Base-by-base conservation (phyloP, 176 grass and related monocot genomes). In the Coix lacrymajobi region DNA sequence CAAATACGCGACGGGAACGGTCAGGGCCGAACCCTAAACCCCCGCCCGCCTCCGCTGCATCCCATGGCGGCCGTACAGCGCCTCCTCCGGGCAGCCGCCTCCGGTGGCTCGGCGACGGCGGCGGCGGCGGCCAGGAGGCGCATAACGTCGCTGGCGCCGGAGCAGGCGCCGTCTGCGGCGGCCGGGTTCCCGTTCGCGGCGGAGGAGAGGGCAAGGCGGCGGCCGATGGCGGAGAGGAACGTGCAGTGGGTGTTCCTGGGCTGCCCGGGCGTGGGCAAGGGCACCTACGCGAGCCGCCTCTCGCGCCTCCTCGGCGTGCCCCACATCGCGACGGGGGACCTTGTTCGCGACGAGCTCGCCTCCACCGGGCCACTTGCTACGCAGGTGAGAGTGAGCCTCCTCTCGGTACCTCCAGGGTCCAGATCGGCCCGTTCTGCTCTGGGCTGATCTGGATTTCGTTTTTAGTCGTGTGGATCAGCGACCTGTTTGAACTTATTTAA, bases 211-310 rank as follows among this genome's bases (percentile, higher is more conserved):
- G 36, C 79, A 24, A 66, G 32, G 62, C 15, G 83, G 33, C 43
- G 22, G 70, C 26, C 65, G 83, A 24, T 54, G 49, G 85, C 79
- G 46, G 88, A 91, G 62, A 82, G 93, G 86, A 89, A 91, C 83
- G 93, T 99, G 76, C 96, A 92, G 84, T 99, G 96, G 96, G 96
- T 99, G 20, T 99, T 99, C 87, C 82, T 99, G 0, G 96, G 96
- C 7, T 99, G 89, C 81, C 96, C 96, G 1, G 91, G 96, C 36
- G 96, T 96, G 5, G 93, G 96, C 4, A 99, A 99, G 84, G 96
- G 96, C 15, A 93, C 93, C 69, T 99, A 96, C 80, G 89, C 93
- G 4, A 88, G 91, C 79, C 89, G 93, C 68, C 87, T 99, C 32
- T 99, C 92, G 44, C 89, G 90, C 37, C 75, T 99, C 64, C 85